These are phyloP conservation scores for Roridomyces roridus DNA, from an alignment of 768 basidiomycete species.

Conservation along the genomic window DNA sequence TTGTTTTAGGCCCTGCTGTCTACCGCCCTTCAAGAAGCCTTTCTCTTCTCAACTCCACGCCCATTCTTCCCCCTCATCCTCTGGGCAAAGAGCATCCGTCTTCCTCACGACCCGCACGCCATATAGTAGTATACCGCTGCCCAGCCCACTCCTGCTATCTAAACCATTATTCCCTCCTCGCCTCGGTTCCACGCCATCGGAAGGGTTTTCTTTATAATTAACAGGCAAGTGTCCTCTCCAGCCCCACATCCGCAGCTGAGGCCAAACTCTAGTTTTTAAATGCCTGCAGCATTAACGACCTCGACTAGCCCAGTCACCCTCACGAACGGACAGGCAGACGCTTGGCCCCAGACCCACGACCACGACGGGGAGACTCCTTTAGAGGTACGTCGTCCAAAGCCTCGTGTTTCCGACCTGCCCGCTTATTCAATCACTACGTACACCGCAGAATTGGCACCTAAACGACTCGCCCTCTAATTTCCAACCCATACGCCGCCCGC, in stretches of 20 bases:
- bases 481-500: slow-evolving; percentile 37
- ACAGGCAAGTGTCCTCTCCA: slow-evolving; percentile 40
- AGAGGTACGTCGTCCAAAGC: slow-evolving; percentile 48
- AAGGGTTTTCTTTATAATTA: slow-evolving; percentile 44
- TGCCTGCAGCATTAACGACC: slow-evolving; percentile 73
- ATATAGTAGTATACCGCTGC: slow-evolving; percentile 57
- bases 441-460: slow-evolving; percentile 53
- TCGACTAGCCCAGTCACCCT: slow-evolving; percentile 48
- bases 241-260: slow-evolving; percentile 31
- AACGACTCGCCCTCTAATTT: slow-evolving; percentile 45
- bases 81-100: slow-evolving; percentile 38
- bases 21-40: slow-evolving; percentile 2
- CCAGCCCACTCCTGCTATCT: slow-evolving; percentile 26
- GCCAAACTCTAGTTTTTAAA: slow-evolving; percentile 51
- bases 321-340: slow-evolving; percentile 41
- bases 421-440: slow-evolving; percentile 32
- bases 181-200: slow-evolving; percentile 31
- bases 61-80: slow-evolving; percentile 13
- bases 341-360: slow-evolving; percentile 59
- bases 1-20: not conserved
- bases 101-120: slow-evolving; percentile 66
- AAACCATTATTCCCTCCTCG: slow-evolving; percentile 26
- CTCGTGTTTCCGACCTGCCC: slow-evolving; percentile 36
- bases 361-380: slow-evolving; percentile 44
- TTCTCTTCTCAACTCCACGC: slow-evolving; percentile 25